Base-by-base conservation (phyloP, 2,329 filamentous ascomycete species). In the Mariannaea elegans region DNA sequence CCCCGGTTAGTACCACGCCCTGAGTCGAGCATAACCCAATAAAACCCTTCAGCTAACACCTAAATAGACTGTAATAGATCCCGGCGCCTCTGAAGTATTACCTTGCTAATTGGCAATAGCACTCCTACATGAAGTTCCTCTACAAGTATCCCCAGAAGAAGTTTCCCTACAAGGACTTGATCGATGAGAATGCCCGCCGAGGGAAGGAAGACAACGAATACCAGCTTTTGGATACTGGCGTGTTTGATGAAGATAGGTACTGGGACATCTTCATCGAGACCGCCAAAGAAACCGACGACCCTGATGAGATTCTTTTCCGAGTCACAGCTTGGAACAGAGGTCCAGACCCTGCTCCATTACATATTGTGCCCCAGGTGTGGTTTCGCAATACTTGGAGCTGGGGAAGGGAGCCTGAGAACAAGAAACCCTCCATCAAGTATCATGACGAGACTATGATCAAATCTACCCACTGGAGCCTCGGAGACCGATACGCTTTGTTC, bases 261-360 rank as follows among this genome's bases (percentile, higher is more conserved):
- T 98, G 94, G 91, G 94, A 98, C 74, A 97, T 97, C 69, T 91
- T 94, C 74, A 97, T 98, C 65, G 94, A 98, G 79, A 96, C 92
- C 7, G 94, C 94, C 58, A 98, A 98, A 78, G 94, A 97, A 75
- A 85, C 86, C n/a, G 89, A 97, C 62, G 91, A 97, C 70, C 90
- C 93, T 19, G 94, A 98, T 24, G 93, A 97, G 78, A 82, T 98
- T 12, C 82, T 97, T 27, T 98, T 97, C 81, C 92, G 95, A 71
- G 90, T 98, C 42, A 97, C 94, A 10, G 94, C 94, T 42, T 98
- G 95, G 90, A 98, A 98, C 74, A 87, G 95, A 69, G 94, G 95
- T 14, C 91, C 93, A 7, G 92, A 97, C 52, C 88, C 92, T 13
- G 94, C 95, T 13, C 94, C 93, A 19, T 81, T 98, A 54, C 95